Evolutionary conservation across 2,329 filamentous ascomycete genomes (phyloP).

Genomic region (Magnaporthales sp.): DNA sequence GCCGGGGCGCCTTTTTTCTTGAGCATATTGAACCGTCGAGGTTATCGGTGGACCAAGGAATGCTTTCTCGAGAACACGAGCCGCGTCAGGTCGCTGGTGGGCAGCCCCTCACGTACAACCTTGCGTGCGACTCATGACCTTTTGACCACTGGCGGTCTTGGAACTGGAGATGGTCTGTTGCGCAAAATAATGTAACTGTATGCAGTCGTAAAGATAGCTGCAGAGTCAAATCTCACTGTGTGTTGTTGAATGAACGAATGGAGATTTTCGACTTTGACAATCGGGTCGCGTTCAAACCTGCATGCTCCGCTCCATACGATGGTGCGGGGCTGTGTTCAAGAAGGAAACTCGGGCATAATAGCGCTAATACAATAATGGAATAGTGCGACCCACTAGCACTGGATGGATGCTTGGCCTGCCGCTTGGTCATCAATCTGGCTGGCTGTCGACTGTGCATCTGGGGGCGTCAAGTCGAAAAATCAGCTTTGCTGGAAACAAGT

Average conservation of each 20-base stretch:
- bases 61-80: neutral
- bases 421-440: neutral
- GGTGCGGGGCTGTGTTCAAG: neutral
- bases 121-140: neutral
- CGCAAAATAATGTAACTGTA: neutral
- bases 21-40: constrained; percentile 34
- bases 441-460: neutral
- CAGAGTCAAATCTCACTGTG: neutral
- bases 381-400: neutral
- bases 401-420: neutral
- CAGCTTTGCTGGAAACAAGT: neutral
- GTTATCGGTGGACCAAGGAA: neutral
- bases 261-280: neutral
- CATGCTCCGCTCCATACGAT: neutral
- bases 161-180: neutral
- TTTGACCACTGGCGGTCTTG: neutral
- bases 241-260: neutral
- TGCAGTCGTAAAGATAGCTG: neutral
- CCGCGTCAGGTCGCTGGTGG: neutral
- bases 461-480: neutral
- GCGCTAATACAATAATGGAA: neutral
- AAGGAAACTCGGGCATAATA: neutral
- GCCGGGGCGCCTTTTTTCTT: constrained; percentile 56
- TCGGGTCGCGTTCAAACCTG: neutral
- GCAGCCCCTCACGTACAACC: neutral